These are phyloP conservation scores for Bruguiera sexangula DNA, from an alignment of 345 rosid species.

Conservation along the genomic window DNA sequence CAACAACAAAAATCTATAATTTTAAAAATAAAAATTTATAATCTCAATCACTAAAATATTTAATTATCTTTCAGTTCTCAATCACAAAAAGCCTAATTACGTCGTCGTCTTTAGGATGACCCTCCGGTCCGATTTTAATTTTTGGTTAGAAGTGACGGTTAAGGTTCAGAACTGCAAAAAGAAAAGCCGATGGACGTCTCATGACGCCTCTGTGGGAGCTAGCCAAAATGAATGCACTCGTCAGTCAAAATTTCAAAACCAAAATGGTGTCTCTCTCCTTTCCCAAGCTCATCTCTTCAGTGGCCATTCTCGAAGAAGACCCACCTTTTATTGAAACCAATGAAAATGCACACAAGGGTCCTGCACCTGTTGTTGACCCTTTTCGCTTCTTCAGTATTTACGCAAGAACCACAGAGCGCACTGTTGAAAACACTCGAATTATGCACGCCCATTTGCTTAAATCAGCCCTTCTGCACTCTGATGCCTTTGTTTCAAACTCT, in stretches of 20 bases:
- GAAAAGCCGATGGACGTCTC: neutral
- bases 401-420: slow-evolving; percentile 28
- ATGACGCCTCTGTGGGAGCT: neutral
- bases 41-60: too few relatives aligned
- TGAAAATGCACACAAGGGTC: slow-evolving; percentile 9
- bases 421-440: slow-evolving; percentile 32
- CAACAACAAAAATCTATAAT: too few relatives aligned
- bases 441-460: slow-evolving; percentile 48
- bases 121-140: too few relatives aligned
- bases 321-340: slow-evolving; percentile 9
- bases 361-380: slow-evolving; percentile 30
- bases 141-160: too few relatives aligned
- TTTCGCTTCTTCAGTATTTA: slow-evolving; percentile 38
- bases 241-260: slow-evolving; percentile 21
- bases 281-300: slow-evolving; percentile 28
- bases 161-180: too few relatives aligned
- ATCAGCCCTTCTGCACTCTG: slow-evolving; percentile 27
- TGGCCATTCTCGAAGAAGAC: slow-evolving; percentile 24
- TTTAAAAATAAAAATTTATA: too few relatives aligned
- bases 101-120: too few relatives aligned
- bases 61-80: too few relatives aligned
- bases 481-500: slow-evolving; percentile 38
- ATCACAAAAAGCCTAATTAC: too few relatives aligned
- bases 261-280: slow-evolving; percentile 19
- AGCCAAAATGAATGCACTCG: slow-evolving; percentile 37